Base-by-base conservation (phyloP, 169 alveolate genomes). In the Cryptosporidium meleagridis region DNA sequence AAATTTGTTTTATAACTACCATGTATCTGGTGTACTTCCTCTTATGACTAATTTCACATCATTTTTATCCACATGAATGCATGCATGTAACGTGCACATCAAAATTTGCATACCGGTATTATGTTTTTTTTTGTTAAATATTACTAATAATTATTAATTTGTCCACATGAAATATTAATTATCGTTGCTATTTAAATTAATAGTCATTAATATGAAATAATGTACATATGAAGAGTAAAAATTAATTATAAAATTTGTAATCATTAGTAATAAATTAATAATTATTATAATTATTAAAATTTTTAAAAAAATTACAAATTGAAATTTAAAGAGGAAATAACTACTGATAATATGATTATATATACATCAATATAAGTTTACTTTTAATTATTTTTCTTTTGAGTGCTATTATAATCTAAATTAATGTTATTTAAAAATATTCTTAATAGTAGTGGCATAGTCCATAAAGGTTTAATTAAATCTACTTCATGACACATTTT, bases 401-500 rank as follows among this genome's bases (percentile, higher is more conserved):
- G n/a, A 48, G 18, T 1, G 7, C 5, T 48, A 48, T 14, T 48
- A 12, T 48, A 14, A 18, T 51, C 18, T 33, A 29, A 12, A 14
- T 75, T 75, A 26, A 58, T 37, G 31, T 75, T 75, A 3, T 53
- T 35, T 33, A 75, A 41, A 6, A 75, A 31, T 75, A 58, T 55
- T 39, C 52, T 75, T 10, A 75, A 35, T 31, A 75, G 18, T 7
- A 52, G 12, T 35, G 86, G 86, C 86, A 75, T 75, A 16, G 62
- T 75, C 86, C 86, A 75, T 21, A 75, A 12, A 9, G 86, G 86
- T 21, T 75, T 59, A 75, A 75, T 75, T 55, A 75, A n/a, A 1
- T 75, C 86, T 8, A 75, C 86, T 14, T 75, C 86, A 35, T 75
- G 86, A 31, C 86, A 75, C 70, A 75, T 75, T 58, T 75, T 75